Evolutionary conservation across 176 grass and related monocot genomes (phyloP), one percentile per base, ranked within the genome.

Genomic region (Areca catechu): DNA sequence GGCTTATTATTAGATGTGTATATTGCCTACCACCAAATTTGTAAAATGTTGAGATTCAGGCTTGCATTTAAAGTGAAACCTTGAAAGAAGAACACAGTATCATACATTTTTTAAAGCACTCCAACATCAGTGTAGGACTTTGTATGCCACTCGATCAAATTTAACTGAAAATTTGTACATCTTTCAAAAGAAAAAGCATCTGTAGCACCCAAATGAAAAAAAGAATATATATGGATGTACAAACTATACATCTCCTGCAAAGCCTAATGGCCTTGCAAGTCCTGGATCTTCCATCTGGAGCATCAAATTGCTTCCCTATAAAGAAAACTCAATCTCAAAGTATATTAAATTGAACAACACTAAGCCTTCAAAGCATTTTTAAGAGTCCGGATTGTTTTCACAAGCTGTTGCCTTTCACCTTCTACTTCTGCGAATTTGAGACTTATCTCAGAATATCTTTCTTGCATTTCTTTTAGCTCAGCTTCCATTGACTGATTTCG

Each of bases 331-430:
- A 63, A 28, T 43, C 51, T 80, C 27, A 29, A 24, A n/a, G 23
- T 4, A 64, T 66, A 51, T 59, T 71, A 57, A 72, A 76, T 56
- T 68, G 34, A 54, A 48, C 78, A 48, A 62, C 50, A 76, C 23
- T 77, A 71, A 55, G 67, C 89, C 76, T 83, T 85, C 69, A 76
- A 53, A 22, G 94, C 80, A 69, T 89, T 98, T 76, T 88, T 98
- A 15, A 98, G 84, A 25, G 84, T 71, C 14, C 94, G 81, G 51
- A 98, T 86, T 0, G 73, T 98, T 84, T 93, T 98, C 49, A 93
- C 94, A 1, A 98, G 94, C 66, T 98, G 88, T 59, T 98, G 94
- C 72, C 94, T 77, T 75, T 98, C 94, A 24, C 94, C 94, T 76
- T 98, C 94, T 24, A 98, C 94, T 34, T 98, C 94, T 0, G 94